Base-by-base conservation (phyloP, 31 red algal species). In the Odonthalia washingtoniensis region DNA sequence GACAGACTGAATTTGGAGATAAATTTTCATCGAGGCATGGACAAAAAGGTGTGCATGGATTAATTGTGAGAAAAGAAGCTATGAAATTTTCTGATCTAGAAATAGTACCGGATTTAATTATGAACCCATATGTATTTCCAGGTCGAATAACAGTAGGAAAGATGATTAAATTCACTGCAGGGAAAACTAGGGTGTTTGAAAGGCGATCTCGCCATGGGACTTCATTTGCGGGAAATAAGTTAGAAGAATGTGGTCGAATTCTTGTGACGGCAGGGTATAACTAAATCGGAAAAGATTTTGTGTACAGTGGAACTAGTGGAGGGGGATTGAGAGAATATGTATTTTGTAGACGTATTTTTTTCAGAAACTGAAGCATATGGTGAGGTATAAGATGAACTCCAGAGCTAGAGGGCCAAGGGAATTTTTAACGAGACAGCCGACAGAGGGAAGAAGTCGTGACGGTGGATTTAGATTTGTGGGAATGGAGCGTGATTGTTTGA, bases 291-390 rank as follows among this genome's bases (percentile, higher is more conserved):
- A 96, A 96, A 77, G 97, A 99, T 72, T 77, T 95, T 78, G 82
- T 98, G 42, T 95, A 96, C 74, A 92, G 87, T 32, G 97, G 97
- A 5, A 91, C 89, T 28, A 96, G 74, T 40, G 97, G 97, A 38
- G 97, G 96, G 73, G 86, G 94, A 74, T 79, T 96, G 60, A 75
- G 90, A 26, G 91, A 80, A 21, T 96, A 87, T 83, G 94, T 96
- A 27, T 99, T 99, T 73, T 89, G 74, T 39, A 94, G 97, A 40
- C 97, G 94, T 35, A 96, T 99, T 27, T 99, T 94, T 75, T 99
- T 35, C 97, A 99, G 57, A 96, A 96, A 44, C 74, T 99, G 73
- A 99, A 99, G 74, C 97, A 99, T 80, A 99, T 99, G 97, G 97
- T 96, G 43, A 91, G 93, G 63, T 94, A 99, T 81, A 99, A 99